Conservation (phyloP, 163 green algal species). For the Scenedesmus sp. region DNA sequence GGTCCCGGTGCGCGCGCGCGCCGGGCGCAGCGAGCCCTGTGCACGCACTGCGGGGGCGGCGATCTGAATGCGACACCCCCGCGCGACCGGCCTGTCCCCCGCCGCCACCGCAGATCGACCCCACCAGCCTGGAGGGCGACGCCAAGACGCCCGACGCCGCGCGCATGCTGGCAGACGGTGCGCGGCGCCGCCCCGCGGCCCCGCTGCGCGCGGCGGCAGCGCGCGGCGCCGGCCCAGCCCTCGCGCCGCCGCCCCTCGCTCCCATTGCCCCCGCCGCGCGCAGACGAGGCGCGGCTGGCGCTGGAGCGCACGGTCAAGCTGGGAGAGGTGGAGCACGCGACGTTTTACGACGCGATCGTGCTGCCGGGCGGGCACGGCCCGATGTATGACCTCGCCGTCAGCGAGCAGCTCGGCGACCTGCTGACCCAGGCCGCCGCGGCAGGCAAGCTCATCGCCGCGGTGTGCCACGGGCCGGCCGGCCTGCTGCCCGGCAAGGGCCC, state of each 20-base stretch:
- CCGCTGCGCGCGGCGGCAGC: not conserved
- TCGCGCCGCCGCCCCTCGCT: not conserved
- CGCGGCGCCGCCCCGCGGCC: no score
- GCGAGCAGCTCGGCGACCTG: constrained; percentile 16
- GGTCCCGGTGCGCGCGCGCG: not conserved
- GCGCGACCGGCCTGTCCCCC: constrained; percentile 22
- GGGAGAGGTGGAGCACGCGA: not conserved
- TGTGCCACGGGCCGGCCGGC: constrained; percentile 44
- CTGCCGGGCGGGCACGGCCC: constrained; percentile 46
- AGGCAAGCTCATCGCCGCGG: constrained; percentile 42
- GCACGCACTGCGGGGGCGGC: constrained; percentile 13
- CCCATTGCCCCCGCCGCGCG: not conserved
- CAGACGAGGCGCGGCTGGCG: constrained; percentile 37
- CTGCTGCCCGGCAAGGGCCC: constrained; percentile 32
- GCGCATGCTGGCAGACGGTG: constrained; percentile 41
- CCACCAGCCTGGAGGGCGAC: constrained; percentile 12
- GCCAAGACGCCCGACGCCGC: constrained; percentile 16
- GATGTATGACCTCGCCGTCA: constrained; percentile 28
- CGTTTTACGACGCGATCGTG: constrained; percentile 38
- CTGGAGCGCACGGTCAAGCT: constrained; percentile 33
- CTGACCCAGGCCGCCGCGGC: constrained; percentile 13
- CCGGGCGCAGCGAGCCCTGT: not conserved
- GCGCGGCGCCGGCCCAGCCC: not conserved
- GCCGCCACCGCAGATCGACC: no score
- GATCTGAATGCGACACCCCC: constrained; percentile 30